Percentiles rank a stretch among this genome's conserved stretches.
Conservation (phyloP, 345 rosid genomes). For the Mangifera indica region DNA sequence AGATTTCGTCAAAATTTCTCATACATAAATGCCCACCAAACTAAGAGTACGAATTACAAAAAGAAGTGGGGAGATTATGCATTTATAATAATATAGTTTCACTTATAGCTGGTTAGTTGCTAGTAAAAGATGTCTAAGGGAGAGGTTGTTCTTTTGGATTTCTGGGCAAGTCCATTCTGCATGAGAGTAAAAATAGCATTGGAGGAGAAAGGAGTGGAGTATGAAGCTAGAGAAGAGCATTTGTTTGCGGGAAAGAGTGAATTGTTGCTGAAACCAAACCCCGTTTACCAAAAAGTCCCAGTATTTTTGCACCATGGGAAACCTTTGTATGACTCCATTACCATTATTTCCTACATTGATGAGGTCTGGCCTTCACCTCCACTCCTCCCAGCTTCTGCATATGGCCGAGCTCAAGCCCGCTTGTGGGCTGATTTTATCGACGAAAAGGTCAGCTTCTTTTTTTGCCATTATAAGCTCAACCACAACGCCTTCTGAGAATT, state of each 20-base stretch:
- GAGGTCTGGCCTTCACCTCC: slow-evolving; percentile 56
- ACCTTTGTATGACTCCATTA: slow-evolving; percentile 61
- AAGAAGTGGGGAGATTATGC: too few relatives aligned
- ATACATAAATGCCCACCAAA: too few relatives aligned
- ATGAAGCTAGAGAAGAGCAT: slow-evolving; percentile 46
- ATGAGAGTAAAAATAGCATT: slow-evolving; percentile 62
- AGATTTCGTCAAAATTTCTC: too few relatives aligned
- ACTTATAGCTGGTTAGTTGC: too few relatives aligned
- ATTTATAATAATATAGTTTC: too few relatives aligned
- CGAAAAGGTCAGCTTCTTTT: slow-evolving; percentile 43
- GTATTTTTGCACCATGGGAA: slow-evolving; percentile 62
- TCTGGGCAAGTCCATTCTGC: slow-evolving; percentile 60
- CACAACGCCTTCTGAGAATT: too few relatives aligned
- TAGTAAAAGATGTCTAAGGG: slow-evolving; percentile 28
- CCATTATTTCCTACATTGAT: slow-evolving; percentile 57
- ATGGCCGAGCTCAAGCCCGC: slow-evolving; percentile 49
- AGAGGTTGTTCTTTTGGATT: slow-evolving; percentile 51
- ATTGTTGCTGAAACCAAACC: slow-evolving; percentile 58
- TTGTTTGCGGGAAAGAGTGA: slow-evolving; percentile 58
- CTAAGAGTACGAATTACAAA: too few relatives aligned
- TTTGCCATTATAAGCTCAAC: too few relatives aligned
- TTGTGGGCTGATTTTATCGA: slow-evolving; percentile 77
- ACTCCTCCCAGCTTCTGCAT: slow-evolving; percentile 55
- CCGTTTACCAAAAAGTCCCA: slow-evolving; percentile 66
- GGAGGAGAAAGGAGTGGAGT: slow-evolving; percentile 54